Evolutionary conservation across 1,284 basidiomycete species (phyloP).

Genomic region (Ceratobasidium sp.): DNA sequence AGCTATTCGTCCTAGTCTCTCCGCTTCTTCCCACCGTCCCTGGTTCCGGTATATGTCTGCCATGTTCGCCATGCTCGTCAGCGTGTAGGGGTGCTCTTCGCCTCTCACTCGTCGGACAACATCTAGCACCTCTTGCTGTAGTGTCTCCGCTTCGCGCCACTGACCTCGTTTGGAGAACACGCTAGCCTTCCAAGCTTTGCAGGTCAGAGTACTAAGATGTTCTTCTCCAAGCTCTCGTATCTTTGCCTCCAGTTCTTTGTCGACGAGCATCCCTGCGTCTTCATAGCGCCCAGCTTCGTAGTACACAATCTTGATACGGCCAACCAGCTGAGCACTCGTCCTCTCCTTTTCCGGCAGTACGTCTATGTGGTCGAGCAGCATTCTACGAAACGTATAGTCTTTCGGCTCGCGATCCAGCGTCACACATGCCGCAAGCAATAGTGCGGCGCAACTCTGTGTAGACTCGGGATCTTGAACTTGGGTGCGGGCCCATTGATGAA

Average conservation of each 20-base stretch:
- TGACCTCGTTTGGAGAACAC: constrained; percentile 4
- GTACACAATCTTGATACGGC: not conserved
- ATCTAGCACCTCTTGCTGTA: constrained; percentile 4
- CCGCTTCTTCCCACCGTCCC: constrained; percentile 26
- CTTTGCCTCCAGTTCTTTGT: not conserved
- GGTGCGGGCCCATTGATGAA: constrained; percentile 32
- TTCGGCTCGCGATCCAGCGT: not conserved
- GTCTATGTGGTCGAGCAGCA: constrained; percentile 30
- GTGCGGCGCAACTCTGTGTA: not conserved
- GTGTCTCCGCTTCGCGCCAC: constrained; percentile 18
- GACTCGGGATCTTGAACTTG: not conserved
- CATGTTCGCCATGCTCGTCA: constrained; percentile 39
- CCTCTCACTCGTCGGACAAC: constrained; percentile 36
- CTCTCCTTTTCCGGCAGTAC: constrained; percentile 7
- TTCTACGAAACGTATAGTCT: constrained; percentile 20
- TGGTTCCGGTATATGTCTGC: constrained; percentile 42
- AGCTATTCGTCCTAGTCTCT: not conserved
- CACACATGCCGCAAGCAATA: constrained; percentile 22
- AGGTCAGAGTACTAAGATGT: constrained; percentile 9
- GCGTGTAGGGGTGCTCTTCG: constrained; percentile 42
- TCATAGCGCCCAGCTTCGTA: constrained; percentile 7
- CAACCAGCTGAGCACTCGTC: not conserved
- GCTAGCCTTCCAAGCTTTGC: constrained; percentile 6
- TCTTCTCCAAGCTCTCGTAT: constrained; percentile 11
- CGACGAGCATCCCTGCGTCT: not conserved